These are phyloP conservation scores for Panaeolus papilionaceus DNA, from an alignment of 768 basidiomycete genomes.

Conservation along the genomic window DNA sequence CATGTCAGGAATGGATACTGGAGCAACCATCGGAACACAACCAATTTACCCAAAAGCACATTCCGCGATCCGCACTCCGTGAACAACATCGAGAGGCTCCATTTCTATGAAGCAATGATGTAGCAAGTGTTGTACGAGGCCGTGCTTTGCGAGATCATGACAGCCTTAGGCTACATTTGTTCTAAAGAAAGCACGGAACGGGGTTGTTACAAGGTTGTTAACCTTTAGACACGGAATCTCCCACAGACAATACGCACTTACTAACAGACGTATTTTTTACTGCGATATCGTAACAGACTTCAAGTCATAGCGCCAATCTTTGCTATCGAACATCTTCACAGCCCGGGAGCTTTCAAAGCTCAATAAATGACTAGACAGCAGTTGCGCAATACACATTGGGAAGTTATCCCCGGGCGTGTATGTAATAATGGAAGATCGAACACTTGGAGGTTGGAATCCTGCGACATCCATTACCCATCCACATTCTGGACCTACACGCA, in stretches of 20 bases:
- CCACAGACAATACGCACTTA: too few relatives aligned
- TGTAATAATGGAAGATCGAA: constrained; percentile 1
- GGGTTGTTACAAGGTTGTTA: too few relatives aligned
- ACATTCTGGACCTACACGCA: not conserved
- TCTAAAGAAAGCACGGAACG: too few relatives aligned
- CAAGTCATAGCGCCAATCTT: too few relatives aligned
- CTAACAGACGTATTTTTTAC: not conserved
- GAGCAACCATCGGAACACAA: not conserved
- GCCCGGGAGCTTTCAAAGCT: too few relatives aligned
- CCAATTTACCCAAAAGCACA: not conserved
- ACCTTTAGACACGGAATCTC: too few relatives aligned
- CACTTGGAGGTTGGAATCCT: not conserved
- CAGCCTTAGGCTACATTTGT: too few relatives aligned
- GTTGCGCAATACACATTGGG: not conserved
- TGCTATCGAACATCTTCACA: too few relatives aligned
- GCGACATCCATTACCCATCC: not conserved
- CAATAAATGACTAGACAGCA: not conserved
- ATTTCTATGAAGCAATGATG: too few relatives aligned
- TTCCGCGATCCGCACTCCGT: not conserved
- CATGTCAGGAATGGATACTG: not conserved
- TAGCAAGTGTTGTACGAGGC: too few relatives aligned
- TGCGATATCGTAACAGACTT: not conserved
- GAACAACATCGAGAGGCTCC: not conserved
- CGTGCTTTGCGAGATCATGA: too few relatives aligned
- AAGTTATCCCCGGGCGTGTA: not conserved